A percentile compares a stretch with the other conserved stretches of the same genome.
Conservation (phyloP, 257 asterid species). For the Thymus mandschuricus region DNA sequence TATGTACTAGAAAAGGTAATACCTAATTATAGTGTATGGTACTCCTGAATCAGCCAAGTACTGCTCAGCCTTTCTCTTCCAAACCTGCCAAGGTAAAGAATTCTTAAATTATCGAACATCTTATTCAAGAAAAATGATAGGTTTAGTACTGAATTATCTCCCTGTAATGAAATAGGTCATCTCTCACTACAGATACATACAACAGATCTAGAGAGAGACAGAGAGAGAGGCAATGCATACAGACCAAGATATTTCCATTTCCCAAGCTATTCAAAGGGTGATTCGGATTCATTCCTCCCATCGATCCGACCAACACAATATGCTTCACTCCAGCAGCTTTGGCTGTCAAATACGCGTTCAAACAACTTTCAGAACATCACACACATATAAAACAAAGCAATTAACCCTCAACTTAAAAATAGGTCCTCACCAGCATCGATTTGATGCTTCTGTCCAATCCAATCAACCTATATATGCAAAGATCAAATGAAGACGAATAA, state of each 20-base stretch:
- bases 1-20: background rate
- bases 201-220: background rate
- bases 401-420: constrained; percentile 10
- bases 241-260: constrained; percentile 90
- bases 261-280: constrained; percentile 86
- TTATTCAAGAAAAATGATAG: background rate
- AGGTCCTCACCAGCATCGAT: constrained; percentile 73
- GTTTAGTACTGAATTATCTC: background rate
- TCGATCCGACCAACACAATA: constrained; percentile 89
- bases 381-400: background rate
- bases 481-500: constrained; percentile 9
- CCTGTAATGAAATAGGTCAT: background rate
- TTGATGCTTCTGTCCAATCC: constrained; percentile 97
- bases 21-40: constrained; percentile 95
- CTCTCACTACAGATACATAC: background rate
- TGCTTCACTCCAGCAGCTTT: constrained; percentile 98
- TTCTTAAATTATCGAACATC: background rate
- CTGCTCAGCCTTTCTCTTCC: constrained; percentile 97
- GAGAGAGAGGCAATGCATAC: constrained; percentile 23
- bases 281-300: constrained; percentile 87
- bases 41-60: constrained; percentile 88
- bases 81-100: constrained; percentile 47
- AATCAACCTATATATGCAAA: constrained; percentile 68
- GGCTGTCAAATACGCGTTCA: constrained; percentile 53
- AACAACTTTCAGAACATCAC: background rate